These are phyloP conservation scores for Achaetomiella virescens DNA, from an alignment of 495 filamentous ascomycete species.

Conservation along the genomic window DNA sequence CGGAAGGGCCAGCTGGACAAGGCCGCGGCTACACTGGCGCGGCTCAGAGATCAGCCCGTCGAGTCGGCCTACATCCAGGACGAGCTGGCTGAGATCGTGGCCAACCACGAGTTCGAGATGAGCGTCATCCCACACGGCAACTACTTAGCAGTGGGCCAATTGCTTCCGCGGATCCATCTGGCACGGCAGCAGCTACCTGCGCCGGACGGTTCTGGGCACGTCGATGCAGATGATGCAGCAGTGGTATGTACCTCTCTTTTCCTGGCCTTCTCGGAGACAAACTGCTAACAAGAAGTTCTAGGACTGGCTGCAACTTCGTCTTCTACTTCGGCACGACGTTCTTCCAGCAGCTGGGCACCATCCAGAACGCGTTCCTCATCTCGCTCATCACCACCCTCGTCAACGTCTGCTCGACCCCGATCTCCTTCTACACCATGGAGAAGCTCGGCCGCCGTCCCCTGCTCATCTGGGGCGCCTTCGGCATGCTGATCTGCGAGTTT, in stretches of 20 bases:
- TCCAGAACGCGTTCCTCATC: constrained; percentile 72
- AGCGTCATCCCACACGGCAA: constrained; percentile 53
- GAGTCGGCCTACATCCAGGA: constrained; percentile 56
- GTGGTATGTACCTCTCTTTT: constrained; percentile 18
- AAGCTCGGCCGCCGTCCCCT: constrained; percentile 68
- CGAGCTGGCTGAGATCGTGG: constrained; percentile 73
- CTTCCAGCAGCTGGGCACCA: constrained; percentile 65
- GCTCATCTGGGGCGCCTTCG: constrained; percentile 66
- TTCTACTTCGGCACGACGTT: constrained; percentile 84
- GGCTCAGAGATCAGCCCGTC: constrained; percentile 59
- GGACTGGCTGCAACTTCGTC: constrained; percentile 74
- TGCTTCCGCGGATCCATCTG: constrained; percentile 55
- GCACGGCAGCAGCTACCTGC: constrained; percentile 49
- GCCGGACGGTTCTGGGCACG: constrained; percentile 67
- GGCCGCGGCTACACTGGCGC: constrained; percentile 55
- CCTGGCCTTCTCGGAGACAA: neutral
- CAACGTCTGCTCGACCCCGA: constrained; percentile 73
- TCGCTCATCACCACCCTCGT: constrained; percentile 73
- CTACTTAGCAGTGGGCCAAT: constrained; percentile 60
- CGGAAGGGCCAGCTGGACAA: constrained; percentile 58
- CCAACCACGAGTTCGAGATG: constrained; percentile 73
- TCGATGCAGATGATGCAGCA: constrained; percentile 71
- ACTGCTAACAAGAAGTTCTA: constrained; percentile 14
- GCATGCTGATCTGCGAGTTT: constrained; percentile 79
- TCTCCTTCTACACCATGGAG: constrained; percentile 79